These are phyloP conservation scores for Phytophthora idaei DNA, from an alignment of 352 stramenopile species.

Conservation along the genomic window DNA sequence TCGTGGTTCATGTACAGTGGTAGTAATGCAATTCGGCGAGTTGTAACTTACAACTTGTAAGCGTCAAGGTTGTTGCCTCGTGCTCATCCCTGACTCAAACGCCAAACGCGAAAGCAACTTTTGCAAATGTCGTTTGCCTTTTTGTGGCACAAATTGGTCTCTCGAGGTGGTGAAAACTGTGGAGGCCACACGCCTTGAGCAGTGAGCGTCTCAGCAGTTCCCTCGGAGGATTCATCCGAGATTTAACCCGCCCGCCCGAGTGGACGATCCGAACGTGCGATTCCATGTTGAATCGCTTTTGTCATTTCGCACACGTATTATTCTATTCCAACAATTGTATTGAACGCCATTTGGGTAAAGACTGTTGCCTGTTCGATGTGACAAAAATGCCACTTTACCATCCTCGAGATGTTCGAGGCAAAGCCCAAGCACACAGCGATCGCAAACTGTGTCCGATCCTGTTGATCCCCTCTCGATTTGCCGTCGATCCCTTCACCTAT, in stretches of 20 bases:
- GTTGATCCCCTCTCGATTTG: conserved; percentile 29
- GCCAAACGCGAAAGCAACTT: conserved; percentile 13
- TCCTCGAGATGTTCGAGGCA: conserved; percentile 6
- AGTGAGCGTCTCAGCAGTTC: too few species aligned
- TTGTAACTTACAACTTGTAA: background rate
- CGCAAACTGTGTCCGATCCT: conserved; percentile 22
- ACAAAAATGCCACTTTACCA: conserved; percentile 10
- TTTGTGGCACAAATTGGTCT: conserved; percentile 24
- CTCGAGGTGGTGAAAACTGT: conserved; percentile 30
- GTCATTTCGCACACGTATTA: conserved; percentile 3
- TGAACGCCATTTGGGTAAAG: too few species aligned
- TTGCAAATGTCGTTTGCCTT: conserved; percentile 1
- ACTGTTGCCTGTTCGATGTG: background rate
- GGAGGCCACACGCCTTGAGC: conserved; percentile 18
- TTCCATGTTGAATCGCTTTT: background rate
- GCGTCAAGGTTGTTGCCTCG: conserved; percentile 1
- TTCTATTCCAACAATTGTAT: too few species aligned
- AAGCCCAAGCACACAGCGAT: conserved; percentile 7
- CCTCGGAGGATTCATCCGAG: too few species aligned
- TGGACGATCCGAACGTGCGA: conserved; percentile 12
- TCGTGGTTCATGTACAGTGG: background rate
- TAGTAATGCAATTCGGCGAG: conserved; percentile 20
- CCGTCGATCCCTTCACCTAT: background rate
- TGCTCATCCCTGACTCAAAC: background rate
- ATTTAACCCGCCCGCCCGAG: conserved; percentile 2